phyloP scores from a whole-genome alignment of 108 stramenopile genomes.

The Seminavis robusta region DNA sequence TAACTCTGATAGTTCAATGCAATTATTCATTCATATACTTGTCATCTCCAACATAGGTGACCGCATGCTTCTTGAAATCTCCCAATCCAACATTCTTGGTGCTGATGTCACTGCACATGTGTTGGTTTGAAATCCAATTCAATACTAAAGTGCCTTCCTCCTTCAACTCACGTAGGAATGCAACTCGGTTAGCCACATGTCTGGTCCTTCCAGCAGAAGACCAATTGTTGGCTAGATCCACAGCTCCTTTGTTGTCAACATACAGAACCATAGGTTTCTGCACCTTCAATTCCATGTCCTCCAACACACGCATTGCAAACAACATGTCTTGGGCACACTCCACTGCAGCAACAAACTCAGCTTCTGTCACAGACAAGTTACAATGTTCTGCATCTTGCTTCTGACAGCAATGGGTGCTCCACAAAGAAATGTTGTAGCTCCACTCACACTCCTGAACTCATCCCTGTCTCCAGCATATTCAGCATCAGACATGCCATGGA shows the following conservation, averaged over 20 bases:
- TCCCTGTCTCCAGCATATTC: not conserved
- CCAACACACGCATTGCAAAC: slow-evolving; percentile 10
- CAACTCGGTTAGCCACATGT: slow-evolving; percentile 23
- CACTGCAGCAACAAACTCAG: slow-evolving; percentile 28
- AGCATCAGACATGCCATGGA: not conserved
- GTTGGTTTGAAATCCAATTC: too few relatives aligned
- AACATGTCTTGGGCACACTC: slow-evolving; percentile 34
- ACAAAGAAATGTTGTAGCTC: not conserved
- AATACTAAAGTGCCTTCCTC: too few relatives aligned
- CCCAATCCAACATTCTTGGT: too few relatives aligned
- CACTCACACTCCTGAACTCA: not conserved
- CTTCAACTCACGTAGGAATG: slow-evolving; percentile 30
- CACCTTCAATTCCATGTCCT: slow-evolving; percentile 28
- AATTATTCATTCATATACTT: too few relatives aligned
- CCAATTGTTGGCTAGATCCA: slow-evolving; percentile 35
- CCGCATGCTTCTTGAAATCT: too few relatives aligned
- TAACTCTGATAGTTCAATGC: too few relatives aligned
- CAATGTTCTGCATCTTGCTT: slow-evolving; percentile 26
- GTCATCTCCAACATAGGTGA: too few relatives aligned
- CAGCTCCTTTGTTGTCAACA: slow-evolving; percentile 36
- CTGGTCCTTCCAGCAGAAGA: slow-evolving; percentile 30
- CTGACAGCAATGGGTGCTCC: slow-evolving; percentile 11
- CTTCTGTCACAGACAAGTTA: slow-evolving; percentile 38
- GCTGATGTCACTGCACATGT: too few relatives aligned
- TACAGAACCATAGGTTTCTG: slow-evolving; percentile 37